These are phyloP conservation scores for Cladorrhinum sp. DNA, from an alignment of 2,329 filamentous ascomycete species.

Conservation along the genomic window DNA sequence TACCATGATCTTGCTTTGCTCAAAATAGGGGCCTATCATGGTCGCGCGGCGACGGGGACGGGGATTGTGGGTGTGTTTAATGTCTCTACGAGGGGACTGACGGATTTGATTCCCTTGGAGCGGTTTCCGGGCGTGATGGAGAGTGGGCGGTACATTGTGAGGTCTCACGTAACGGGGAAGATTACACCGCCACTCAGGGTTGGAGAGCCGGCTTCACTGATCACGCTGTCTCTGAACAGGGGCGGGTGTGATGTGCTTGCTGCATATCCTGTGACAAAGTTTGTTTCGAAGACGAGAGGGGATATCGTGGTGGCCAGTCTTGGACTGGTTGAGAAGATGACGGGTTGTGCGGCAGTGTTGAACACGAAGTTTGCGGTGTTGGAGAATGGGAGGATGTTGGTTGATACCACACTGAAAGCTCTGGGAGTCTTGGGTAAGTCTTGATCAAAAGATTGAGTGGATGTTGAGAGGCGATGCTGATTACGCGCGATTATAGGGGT, in stretches of 20 bases:
- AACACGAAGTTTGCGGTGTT: constrained; percentile 55
- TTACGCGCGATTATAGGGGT: constrained; percentile 49
- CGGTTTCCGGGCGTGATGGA: constrained; percentile 69
- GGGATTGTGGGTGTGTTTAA: constrained; percentile 86
- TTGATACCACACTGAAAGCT: constrained; percentile 73
- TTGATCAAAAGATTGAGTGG: background rate
- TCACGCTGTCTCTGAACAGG: constrained; percentile 60
- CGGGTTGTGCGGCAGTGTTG: constrained; percentile 74
- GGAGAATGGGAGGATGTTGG: constrained; percentile 57
- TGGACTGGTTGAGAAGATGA: constrained; percentile 85
- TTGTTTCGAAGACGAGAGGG: constrained; percentile 44
- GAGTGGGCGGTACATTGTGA: constrained; percentile 64
- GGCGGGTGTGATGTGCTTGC: constrained; percentile 79
- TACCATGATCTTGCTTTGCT: constrained; percentile 73
- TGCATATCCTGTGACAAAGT: constrained; percentile 62
- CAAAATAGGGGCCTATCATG: constrained; percentile 76
- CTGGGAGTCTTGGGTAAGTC: constrained; percentile 66
- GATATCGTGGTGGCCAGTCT: constrained; percentile 62
- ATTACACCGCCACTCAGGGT: constrained; percentile 52
- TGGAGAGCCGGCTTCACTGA: constrained; percentile 44
- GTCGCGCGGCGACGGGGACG: constrained; percentile 61
- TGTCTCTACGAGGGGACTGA: constrained; percentile 58
- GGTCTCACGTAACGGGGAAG: constrained; percentile 65
- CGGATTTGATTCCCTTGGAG: constrained; percentile 66
- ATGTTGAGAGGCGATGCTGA: constrained; percentile 9